Conservation (phyloP, 768 basidiomycete species). For the Russula ochroleuca region DNA sequence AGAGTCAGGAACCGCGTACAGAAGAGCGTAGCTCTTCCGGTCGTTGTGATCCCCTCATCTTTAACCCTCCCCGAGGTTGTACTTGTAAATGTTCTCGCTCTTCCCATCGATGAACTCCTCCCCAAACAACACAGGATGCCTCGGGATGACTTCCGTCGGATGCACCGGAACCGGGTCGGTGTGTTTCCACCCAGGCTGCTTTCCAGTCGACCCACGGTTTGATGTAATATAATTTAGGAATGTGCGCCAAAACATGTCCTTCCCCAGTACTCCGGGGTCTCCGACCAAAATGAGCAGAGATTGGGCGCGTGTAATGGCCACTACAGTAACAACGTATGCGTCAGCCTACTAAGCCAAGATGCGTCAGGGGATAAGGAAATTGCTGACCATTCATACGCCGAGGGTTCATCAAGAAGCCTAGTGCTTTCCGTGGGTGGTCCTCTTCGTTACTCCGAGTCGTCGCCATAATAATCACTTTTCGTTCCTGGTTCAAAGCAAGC, state of each 20-base stretch:
- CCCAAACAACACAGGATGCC: neutral
- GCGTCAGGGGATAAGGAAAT: neutral
- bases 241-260: constrained; percentile 55
- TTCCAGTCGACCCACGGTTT: constrained; percentile 52
- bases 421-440: constrained; percentile 29
- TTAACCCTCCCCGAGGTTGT: neutral
- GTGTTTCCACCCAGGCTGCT: constrained; percentile 38
- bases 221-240: constrained; percentile 55
- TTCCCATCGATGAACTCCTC: constrained; percentile 9
- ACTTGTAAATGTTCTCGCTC: constrained; percentile 7
- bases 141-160: neutral
- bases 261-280: constrained; percentile 51
- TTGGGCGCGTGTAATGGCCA: constrained; percentile 63
- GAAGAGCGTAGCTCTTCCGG: neutral
- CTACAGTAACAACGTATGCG: constrained; percentile 35
- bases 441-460: constrained; percentile 38
- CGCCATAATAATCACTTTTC: constrained; percentile 38
- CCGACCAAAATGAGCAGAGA: constrained; percentile 61
- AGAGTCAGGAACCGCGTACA: neutral
- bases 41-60: neutral
- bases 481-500: constrained; percentile 32
- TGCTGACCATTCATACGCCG: constrained; percentile 40
- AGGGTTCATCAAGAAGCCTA: constrained; percentile 38
- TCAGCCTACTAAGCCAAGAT: neutral
- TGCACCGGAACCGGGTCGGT: neutral